Base-by-base conservation (phyloP, 371 early-diverging fungal genomes). In the Lichtheimia ornata region DNA sequence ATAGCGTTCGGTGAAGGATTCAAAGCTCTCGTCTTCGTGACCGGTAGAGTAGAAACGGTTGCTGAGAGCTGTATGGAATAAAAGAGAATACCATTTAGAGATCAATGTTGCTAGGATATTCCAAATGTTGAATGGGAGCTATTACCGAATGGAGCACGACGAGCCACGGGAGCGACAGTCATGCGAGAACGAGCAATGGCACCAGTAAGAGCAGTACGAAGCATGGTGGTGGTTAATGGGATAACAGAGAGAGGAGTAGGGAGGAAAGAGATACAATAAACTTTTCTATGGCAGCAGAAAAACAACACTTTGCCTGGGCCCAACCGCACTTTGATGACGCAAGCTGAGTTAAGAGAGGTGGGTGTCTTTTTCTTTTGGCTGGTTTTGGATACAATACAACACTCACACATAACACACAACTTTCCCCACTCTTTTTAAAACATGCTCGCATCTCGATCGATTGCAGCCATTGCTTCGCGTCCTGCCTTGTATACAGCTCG, bases 1-100 rank as follows among this genome's bases (percentile, higher is more conserved):
- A 62, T 91, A 92, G 58, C 92, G 89, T 64, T 84, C 86, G 28
- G 86, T 90, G 79, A 89, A 91, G 53, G 88, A 84, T 74, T 92
- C 94, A 66, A 84, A 92, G 58, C 91, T 83, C 71, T 91, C 91
- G 61, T 90, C 90, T 62, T 84, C 82, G 72, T 88, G 89, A 52
- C 78, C 86, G 50, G 87, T 78, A 61, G 91, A 91, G 68, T 84
- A 88, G 73, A 77, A 70, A 71, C 81, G 81, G 63, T 76, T 78
- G 62, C 71, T 67, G 65, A 81, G 57, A 50, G 59, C 79, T 79
- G 28, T 28, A 49, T 43, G 12, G 1, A 2, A 22, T 22, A 22
- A 22, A 22, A 22, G 22, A 22, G 22, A 49, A 49, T 12, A 18
- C 13, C 24, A 52, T 15, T 59, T 43, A 15, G 54, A 12, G 17